Evolutionary conservation across 2,329 filamentous ascomycete species (phyloP), one percentile per base, ranked within the genome.

Genomic region (Proliferodiscus dingleyae): DNA sequence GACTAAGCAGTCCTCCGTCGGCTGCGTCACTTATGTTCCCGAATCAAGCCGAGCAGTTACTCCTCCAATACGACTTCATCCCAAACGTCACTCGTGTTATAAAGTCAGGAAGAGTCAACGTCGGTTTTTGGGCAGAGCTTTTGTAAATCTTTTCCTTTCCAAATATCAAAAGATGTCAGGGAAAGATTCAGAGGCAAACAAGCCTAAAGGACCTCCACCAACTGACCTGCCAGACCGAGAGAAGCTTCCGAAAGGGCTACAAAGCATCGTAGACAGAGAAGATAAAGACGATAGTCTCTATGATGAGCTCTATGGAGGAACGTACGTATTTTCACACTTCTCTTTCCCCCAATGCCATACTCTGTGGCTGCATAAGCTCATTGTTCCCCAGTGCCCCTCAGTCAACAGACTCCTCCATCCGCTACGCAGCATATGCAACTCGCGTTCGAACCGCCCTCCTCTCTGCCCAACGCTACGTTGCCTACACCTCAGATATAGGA

Each of bases 401-500:
- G 58, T 87, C 89, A 4, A 96, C 89, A 49, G 88, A 96, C 44
- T 86, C 82, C 57, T 84, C 81, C 57, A 72, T 95, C 61, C 86
- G 93, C 61, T 98, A 97, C 69, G 91, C 90, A 46, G 93, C 87
- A 57, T 98, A 98, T 69, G 88, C 89, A 38, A 81, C 83, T 49
- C 83, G 93, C 39, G 71, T 93, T 52, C 83, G 88, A 51, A 95
- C 90, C 6, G 87, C 97, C 55, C 81, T 98, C 61, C 73, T 90
- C 57, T 89, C 87, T 13, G 90, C 90, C 3, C 93, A 97, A 62
- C 84, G 93, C 61, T 98, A 98, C 62, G 89, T 98, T 39, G 93
- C 93, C 46, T 98, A 98, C 66, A 97, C 93, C 0, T 90, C 85
- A 16, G 91, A 97, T 61, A 91, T 98, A 53, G 93, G 93, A 64